Conservation (phyloP, 805 yeast species). For the Saturnispora hagleri region DNA sequence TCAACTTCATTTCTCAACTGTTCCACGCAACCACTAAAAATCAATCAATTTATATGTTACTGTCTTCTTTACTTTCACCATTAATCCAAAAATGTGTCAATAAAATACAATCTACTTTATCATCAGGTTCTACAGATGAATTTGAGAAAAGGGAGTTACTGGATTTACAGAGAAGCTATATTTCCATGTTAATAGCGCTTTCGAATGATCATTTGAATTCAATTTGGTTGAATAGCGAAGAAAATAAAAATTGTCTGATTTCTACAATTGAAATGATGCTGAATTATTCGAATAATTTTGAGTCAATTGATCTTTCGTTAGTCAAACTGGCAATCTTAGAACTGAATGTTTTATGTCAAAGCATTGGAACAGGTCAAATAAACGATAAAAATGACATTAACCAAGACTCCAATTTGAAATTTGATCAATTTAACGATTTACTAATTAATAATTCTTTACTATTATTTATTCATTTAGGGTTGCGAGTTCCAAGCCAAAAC, state of each 20-base stretch:
- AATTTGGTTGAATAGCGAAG: constrained; percentile 52
- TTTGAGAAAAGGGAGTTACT: constrained; percentile 45
- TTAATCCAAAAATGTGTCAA: constrained; percentile 54
- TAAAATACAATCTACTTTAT: constrained; percentile 17
- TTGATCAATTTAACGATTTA: constrained; percentile 62
- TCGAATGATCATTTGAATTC: constrained; percentile 74
- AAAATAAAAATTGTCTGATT: constrained; percentile 53
- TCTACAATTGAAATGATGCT: constrained; percentile 53
- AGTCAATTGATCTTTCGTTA: constrained; percentile 51
- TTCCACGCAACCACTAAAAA: constrained; percentile 55
- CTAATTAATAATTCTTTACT: constrained; percentile 61
- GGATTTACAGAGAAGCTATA: constrained; percentile 58
- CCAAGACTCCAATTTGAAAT: constrained; percentile 35
- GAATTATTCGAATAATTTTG: constrained; percentile 46
- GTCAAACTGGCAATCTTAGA: constrained; percentile 65
- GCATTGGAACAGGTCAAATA: constrained; percentile 63
- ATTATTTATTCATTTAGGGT: constrained; percentile 71
- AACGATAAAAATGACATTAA: constrained; percentile 48
- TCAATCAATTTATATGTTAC: constrained; percentile 56
- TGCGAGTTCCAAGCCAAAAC: constrained; percentile 42
- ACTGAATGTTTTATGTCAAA: constrained; percentile 50
- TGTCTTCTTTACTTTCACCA: constrained; percentile 70
- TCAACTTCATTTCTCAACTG: constrained; percentile 81
- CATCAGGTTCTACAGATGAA: constrained; percentile 23
- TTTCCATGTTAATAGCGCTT: constrained; percentile 59